Evolutionary conservation across 2,329 filamentous ascomycete genomes (phyloP), one percentile per base, ranked within the genome.

Genomic region (Pseudopyricularia javanii): DNA sequence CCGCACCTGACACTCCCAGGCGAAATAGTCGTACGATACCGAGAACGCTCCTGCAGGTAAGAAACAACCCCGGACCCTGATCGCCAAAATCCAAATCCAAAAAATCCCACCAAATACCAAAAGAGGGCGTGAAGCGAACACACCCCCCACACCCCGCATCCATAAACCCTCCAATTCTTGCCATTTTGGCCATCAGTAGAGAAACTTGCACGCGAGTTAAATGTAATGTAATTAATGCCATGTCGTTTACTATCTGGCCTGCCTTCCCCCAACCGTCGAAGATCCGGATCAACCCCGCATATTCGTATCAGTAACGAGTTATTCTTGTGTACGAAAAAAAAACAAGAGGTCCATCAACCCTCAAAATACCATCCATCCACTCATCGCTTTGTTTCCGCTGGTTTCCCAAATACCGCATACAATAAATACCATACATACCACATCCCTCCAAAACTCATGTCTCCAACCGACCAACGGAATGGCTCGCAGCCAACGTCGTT

Each of bases 281-380:
- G n/a, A n/a, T n/a, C n/a, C n/a, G n/a, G n/a, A n/a, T n/a, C n/a
- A n/a, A n/a, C n/a, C n/a, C n/a, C n/a, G n/a, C n/a, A n/a, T n/a
- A n/a, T n/a, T n/a, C n/a, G n/a, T n/a, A n/a, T n/a, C n/a, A n/a
- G n/a, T n/a, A n/a, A n/a, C n/a, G n/a, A n/a, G n/a, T n/a, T n/a
- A n/a, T n/a, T n/a, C n/a, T n/a, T n/a, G n/a, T n/a, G n/a, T n/a
- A n/a, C n/a, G n/a, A n/a, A n/a, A n/a, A n/a, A n/a, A n/a, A n/a
- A n/a, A n/a, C n/a, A n/a, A n/a, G 55, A 47, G 54, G 63, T 63
- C 60, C 60, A 59, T 28, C 33, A 22, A 24, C 20, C 9, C 11
- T 8, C 20, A 45, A 22, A 15, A 5, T 45, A 22, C 26, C 17
- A 22, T 43, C 37, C 37, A 43, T 43, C 6, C 8, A 9, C n/a